phyloP scores from a whole-genome alignment of 257 asterid genomes.

The Knoxia roxburghii region DNA sequence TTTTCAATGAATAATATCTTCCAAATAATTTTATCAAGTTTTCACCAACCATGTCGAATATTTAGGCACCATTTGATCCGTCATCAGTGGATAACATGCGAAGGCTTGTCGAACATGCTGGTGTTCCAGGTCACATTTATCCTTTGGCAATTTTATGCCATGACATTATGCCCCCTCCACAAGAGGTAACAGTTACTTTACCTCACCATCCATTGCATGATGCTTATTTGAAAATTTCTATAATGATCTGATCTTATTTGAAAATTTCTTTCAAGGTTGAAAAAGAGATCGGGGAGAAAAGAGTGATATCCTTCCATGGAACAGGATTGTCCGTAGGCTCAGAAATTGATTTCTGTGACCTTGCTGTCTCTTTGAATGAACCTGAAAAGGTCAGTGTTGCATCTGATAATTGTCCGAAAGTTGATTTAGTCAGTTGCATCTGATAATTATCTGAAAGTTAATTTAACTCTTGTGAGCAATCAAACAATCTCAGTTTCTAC shows the following conservation, averaged over 20 bases:
- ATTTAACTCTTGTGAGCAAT: too few species aligned
- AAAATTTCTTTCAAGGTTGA: conserved; percentile 49
- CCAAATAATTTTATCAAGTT: background rate
- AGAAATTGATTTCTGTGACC: conserved; percentile 40
- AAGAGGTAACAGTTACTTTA: conserved; percentile 36
- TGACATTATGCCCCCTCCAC: conserved; percentile 85
- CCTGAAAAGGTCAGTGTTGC: conserved; percentile 56
- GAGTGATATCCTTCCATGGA: conserved; percentile 77
- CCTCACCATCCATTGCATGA: background rate
- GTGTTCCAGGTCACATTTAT: conserved; percentile 66
- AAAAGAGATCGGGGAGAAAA: conserved; percentile 86
- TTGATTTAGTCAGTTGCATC: background rate
- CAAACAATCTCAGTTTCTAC: background rate
- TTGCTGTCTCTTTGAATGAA: conserved; percentile 46
- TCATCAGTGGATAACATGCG: conserved; percentile 80
- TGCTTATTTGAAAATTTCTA: conserved; percentile 8
- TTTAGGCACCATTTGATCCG: conserved; percentile 72
- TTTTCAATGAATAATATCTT: background rate
- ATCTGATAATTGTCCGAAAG: background rate
- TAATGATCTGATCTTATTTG: conserved; percentile 9
- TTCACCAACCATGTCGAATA: background rate
- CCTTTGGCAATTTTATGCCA: conserved; percentile 69
- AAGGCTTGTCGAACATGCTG: conserved; percentile 78
- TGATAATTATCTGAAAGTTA: background rate
- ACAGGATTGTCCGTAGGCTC: conserved; percentile 72